These are phyloP conservation scores for Cutaneotrichosporon sp. DNA, from an alignment of 1,284 basidiomycete genomes.

Conservation along the genomic window DNA sequence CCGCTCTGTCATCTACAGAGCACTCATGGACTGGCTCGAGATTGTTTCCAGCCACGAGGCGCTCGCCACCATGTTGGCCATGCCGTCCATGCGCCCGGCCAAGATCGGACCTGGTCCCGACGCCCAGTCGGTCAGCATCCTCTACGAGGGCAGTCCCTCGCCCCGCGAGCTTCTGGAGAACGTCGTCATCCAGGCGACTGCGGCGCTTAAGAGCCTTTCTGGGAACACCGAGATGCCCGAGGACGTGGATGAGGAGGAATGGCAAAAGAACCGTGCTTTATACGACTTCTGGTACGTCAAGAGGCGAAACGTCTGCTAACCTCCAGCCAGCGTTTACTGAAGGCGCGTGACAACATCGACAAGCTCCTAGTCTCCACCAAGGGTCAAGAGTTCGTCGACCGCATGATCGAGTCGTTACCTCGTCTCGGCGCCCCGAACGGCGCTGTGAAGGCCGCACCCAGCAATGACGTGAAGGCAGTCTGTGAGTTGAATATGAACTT, in stretches of 20 bases:
- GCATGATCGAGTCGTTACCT: slow-evolving; percentile 72
- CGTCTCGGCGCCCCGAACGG: slow-evolving; percentile 57
- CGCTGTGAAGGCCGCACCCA: not conserved
- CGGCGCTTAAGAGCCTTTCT: slow-evolving; percentile 79
- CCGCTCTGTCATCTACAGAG: slow-evolving; percentile 78
- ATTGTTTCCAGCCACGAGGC: slow-evolving; percentile 88
- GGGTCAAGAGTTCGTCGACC: slow-evolving; percentile 74
- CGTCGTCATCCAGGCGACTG: slow-evolving; percentile 82
- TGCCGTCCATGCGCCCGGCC: slow-evolving; percentile 79
- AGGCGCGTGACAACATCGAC: slow-evolving; percentile 78
- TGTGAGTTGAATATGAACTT: slow-evolving; percentile 50
- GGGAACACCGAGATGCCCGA: slow-evolving; percentile 46
- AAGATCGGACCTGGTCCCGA: slow-evolving; percentile 16
- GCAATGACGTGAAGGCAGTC: slow-evolving; percentile 55
- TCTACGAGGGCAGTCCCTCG: slow-evolving; percentile 84
- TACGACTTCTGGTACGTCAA: slow-evolving; percentile 51
- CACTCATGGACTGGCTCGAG: slow-evolving; percentile 87
- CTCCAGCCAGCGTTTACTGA: slow-evolving; percentile 76
- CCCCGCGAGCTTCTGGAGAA: slow-evolving; percentile 86
- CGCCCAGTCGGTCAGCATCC: slow-evolving; percentile 52
- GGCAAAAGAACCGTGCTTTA: slow-evolving; percentile 37
- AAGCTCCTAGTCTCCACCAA: slow-evolving; percentile 79
- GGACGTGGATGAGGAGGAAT: slow-evolving; percentile 2
- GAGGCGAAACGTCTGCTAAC: slow-evolving; percentile 57
- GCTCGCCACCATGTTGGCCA: slow-evolving; percentile 88